Conservation (phyloP, 202 grass and related monocot genomes). For the Carex sylvatica region DNA sequence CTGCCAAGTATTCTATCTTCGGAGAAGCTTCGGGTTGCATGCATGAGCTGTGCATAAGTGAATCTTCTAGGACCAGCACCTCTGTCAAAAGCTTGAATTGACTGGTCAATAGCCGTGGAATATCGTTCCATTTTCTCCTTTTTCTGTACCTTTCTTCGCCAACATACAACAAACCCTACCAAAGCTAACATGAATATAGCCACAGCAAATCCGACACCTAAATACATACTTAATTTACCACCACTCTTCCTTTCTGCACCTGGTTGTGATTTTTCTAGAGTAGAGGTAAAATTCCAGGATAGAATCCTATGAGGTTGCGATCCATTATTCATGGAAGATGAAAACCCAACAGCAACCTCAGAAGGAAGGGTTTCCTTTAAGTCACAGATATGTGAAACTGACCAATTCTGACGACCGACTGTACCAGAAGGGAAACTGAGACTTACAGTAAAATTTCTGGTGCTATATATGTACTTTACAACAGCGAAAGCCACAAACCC, state of each 20-base stretch:
- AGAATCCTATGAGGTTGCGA: slow-evolving; percentile 57
- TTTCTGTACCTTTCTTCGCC: slow-evolving; percentile 32
- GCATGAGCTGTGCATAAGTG: slow-evolving; percentile 47
- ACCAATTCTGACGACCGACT: slow-evolving; percentile 36
- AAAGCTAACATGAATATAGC: slow-evolving; percentile 34
- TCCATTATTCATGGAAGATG: slow-evolving; percentile 41
- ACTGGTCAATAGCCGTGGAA: slow-evolving; percentile 39
- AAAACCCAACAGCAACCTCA: slow-evolving; percentile 63
- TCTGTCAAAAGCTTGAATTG: slow-evolving; percentile 58
- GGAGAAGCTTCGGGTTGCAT: slow-evolving; percentile 54
- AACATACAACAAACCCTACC: slow-evolving; percentile 37
- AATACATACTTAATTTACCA: slow-evolving; percentile 23
- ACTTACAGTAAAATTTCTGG: slow-evolving; percentile 58
- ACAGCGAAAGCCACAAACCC: slow-evolving; percentile 48
- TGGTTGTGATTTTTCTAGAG: slow-evolving; percentile 36
- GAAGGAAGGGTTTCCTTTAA: slow-evolving; percentile 47
- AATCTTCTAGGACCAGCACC: slow-evolving; percentile 66
- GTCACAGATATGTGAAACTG: slow-evolving; percentile 44
- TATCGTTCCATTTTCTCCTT: slow-evolving; percentile 35
- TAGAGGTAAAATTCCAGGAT: slow-evolving; percentile 78
- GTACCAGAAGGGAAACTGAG: slow-evolving; percentile 48
- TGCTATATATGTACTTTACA: slow-evolving; percentile 61
- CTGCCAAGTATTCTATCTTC: slow-evolving; percentile 66
- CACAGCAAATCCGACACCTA: slow-evolving; percentile 23
- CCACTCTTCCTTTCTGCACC: slow-evolving; percentile 18